phyloP scores from a whole-genome alignment of 108 stramenopile species.

The Cafeteria roenbergensis region DNA sequence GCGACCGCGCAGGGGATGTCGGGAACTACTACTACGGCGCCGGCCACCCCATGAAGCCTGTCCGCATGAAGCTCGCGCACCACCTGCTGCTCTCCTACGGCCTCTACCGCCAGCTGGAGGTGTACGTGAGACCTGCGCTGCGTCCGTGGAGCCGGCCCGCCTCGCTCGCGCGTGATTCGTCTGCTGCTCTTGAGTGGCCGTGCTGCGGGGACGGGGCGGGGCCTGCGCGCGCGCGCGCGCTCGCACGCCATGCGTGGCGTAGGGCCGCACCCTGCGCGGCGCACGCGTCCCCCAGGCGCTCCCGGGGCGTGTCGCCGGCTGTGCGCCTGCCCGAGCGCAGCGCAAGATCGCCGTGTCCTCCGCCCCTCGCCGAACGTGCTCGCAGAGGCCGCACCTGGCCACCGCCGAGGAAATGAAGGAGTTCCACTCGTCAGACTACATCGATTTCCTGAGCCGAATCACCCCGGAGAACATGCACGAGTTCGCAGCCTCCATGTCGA shows the following conservation, averaged over 20 bases:
- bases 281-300: too few relatives aligned
- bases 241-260: too few relatives aligned
- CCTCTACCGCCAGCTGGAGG: conserved; percentile 90
- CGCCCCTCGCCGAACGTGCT: neutral
- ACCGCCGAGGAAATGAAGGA: conserved; percentile 81
- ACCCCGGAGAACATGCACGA: conserved; percentile 94
- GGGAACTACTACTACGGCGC: conserved; percentile 8
- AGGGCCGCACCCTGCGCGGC: too few relatives aligned
- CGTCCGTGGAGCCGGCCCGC: neutral
- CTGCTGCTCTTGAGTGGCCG: neutral
- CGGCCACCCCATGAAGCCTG: conserved; percentile 13
- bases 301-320: too few relatives aligned
- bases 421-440: conserved; percentile 96
- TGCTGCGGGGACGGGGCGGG: neutral
- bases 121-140: conserved; percentile 42
- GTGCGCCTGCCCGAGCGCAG: too few relatives aligned
- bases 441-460: conserved; percentile 89
- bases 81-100: conserved; percentile 96
- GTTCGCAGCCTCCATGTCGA: too few relatives aligned
- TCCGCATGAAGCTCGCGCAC: conserved; percentile 63
- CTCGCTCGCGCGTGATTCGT: neutral
- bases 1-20: conserved; percentile 5
- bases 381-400: conserved; percentile 67
- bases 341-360: too few relatives aligned
- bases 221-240: too few relatives aligned